These are phyloP conservation scores for Beta vulgaris DNA, from an alignment of 148 eudicot genomes.

Conservation along the genomic window DNA sequence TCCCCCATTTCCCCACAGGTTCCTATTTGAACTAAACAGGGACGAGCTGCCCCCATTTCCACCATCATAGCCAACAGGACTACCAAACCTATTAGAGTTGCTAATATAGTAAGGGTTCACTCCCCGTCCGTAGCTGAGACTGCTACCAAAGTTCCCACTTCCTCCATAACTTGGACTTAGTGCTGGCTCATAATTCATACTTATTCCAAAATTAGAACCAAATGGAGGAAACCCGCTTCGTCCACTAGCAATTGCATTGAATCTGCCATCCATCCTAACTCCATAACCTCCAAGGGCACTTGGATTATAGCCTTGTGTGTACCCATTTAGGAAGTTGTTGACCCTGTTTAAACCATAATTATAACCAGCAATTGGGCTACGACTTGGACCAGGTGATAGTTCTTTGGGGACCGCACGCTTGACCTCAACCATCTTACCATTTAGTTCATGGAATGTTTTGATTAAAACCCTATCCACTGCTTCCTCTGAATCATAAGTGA, in stretches of 20 bases:
- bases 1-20: slow-evolving; percentile 51
- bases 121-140: slow-evolving; percentile 49
- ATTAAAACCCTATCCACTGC: slow-evolving; percentile 56
- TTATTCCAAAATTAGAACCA: slow-evolving; percentile 46
- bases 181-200: slow-evolving; percentile 52
- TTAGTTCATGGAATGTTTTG: slow-evolving; percentile 65
- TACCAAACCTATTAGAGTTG: slow-evolving; percentile 44
- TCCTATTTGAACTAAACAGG: slow-evolving; percentile 47
- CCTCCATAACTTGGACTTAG: slow-evolving; percentile 41
- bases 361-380: slow-evolving; percentile 39
- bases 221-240: slow-evolving; percentile 54
- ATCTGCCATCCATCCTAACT: slow-evolving; percentile 56
- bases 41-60: slow-evolving; percentile 51
- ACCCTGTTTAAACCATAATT: slow-evolving; percentile 47
- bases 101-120: slow-evolving; percentile 43
- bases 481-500: slow-evolving; percentile 67
- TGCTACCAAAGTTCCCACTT: slow-evolving; percentile 36
- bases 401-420: slow-evolving; percentile 76
- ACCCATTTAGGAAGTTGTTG: slow-evolving; percentile 47
- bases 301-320: slow-evolving; percentile 50
- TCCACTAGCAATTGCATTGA: slow-evolving; percentile 39
- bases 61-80: slow-evolving; percentile 41
- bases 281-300: slow-evolving; percentile 54
- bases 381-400: slow-evolving; percentile 53
- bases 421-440: slow-evolving; percentile 69